These are phyloP conservation scores for Marasmius oreades DNA, from an alignment of 1,284 basidiomycete genomes.

Conservation along the genomic window DNA sequence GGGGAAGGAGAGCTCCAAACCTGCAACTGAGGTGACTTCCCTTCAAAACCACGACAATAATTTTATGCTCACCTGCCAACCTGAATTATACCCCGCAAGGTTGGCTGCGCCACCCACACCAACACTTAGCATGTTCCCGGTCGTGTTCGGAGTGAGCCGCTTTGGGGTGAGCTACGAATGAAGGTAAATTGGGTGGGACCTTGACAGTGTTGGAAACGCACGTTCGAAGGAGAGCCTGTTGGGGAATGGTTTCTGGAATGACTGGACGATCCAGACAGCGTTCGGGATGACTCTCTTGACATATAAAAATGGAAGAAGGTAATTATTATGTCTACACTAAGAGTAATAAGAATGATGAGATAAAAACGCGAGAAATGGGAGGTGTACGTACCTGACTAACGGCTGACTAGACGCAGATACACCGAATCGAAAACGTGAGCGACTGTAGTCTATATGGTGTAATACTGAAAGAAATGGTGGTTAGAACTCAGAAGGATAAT, in stretches of 20 bases:
- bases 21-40: conserved; percentile 31
- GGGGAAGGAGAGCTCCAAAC: conserved; percentile 55
- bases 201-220: conserved; percentile 30
- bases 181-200: neutral
- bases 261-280: conserved; percentile 64
- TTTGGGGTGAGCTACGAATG: conserved; percentile 33
- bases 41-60: conserved; percentile 8
- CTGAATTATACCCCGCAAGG: conserved; percentile 53
- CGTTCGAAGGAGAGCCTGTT: conserved; percentile 51
- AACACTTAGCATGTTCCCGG: conserved; percentile 50
- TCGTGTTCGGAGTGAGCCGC: conserved; percentile 39
- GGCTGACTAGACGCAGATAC: conserved; percentile 7
- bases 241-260: conserved; percentile 63
- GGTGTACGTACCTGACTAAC: neutral
- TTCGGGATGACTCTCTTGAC: conserved; percentile 56
- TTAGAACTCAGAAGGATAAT: conserved; percentile 3
- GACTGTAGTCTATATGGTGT: neutral
- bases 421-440: neutral
- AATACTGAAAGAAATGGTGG: neutral
- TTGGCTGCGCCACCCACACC: conserved; percentile 44
- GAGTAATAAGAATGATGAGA: neutral
- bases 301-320: conserved; percentile 30
- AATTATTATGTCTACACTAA: conserved; percentile 7
- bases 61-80: conserved; percentile 61
- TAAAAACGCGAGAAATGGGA: neutral